Conservation (phyloP, 139 green algal species). For the Prasinococcaceae sp. region DNA sequence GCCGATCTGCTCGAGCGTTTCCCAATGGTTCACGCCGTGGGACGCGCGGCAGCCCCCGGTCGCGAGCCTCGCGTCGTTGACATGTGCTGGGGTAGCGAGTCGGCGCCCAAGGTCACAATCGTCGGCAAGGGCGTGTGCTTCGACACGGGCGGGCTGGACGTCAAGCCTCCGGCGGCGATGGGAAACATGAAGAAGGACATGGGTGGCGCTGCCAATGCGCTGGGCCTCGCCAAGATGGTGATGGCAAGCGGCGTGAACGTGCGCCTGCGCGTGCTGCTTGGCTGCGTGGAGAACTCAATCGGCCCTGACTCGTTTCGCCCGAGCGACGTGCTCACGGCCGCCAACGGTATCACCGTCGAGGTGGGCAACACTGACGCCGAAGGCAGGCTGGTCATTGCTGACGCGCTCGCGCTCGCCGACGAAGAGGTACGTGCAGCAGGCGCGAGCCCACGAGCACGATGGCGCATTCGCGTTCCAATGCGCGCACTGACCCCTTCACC, state of each 20-base stretch:
- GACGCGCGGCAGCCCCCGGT: no score
- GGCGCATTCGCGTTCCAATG: no score
- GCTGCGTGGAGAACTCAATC: conserved; percentile 1
- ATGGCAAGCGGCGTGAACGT: neutral
- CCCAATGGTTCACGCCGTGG: no score
- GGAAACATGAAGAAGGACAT: conserved; percentile 22
- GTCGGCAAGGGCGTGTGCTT: conserved; percentile 24
- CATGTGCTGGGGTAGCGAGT: no score
- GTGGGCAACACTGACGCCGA: conserved; percentile 5
- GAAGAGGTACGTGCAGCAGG: no score
- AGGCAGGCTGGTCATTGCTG: conserved; percentile 2
- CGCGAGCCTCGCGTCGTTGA: no score
- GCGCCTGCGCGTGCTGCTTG: neutral
- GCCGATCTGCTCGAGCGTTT: no score
- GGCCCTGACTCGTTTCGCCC: neutral
- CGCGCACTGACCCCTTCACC: no score
- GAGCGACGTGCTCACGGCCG: neutral
- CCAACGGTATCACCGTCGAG: conserved; percentile 1
- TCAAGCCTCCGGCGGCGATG: conserved; percentile 16
- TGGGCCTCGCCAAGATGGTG: neutral
- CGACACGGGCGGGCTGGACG: conserved; percentile 22
- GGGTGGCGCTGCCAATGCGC: conserved; percentile 5
- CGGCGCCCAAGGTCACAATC: no score
- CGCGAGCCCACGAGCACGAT: no score
- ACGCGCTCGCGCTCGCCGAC: neutral